Evolutionary conservation across 164 flowering plant species (phyloP), one percentile per base, ranked within the genome.

Genomic region (Piper betle): DNA sequence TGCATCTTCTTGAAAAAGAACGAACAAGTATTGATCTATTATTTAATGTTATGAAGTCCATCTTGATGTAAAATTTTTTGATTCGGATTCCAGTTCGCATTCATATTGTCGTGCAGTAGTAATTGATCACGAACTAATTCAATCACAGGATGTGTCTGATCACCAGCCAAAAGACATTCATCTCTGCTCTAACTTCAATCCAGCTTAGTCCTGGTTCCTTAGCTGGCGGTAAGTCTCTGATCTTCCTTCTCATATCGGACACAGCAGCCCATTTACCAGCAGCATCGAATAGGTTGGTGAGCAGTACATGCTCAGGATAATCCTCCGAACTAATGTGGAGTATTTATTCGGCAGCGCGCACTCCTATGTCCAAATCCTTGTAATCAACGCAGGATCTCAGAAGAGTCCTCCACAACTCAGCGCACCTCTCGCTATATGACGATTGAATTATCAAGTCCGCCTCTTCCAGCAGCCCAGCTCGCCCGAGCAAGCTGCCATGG

Each of bases 151-250:
- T 83, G 83, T 3, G 75, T 66, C 64, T 78, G 81, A 63, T 85
- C 85, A 19, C 80, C 79, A 20, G 88, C 84, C 79, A 73, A 66
- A 88, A 86, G 50, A 73, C 80, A 62, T 74, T 78, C 4, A 77
- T 63, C 38, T 62, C 63, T 17, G 74, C 73, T 53, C 52, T 69
- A 48, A 79, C 69, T 68, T 88, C 89, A 55, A 84, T 80, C 96
- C 98, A 89, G 74, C 98, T 92, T n/a, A 84, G 59, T 39, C 96
- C 98, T 5, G 93, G 86, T 62, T 82, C 83, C 73, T 84, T 89
- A 39, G 76, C 94, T 66, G 74, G 37, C 73, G 37, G 67, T 65
- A 71, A 64, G 16, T 72, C 81, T 68, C 80, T 82, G 4, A 85
- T 75, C 66, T 72, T 82, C 68, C 74, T 83, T 70, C 98, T 82